These are phyloP conservation scores for Aquilaria agallochum DNA, from an alignment of 441 rosid species.

Conservation along the genomic window DNA sequence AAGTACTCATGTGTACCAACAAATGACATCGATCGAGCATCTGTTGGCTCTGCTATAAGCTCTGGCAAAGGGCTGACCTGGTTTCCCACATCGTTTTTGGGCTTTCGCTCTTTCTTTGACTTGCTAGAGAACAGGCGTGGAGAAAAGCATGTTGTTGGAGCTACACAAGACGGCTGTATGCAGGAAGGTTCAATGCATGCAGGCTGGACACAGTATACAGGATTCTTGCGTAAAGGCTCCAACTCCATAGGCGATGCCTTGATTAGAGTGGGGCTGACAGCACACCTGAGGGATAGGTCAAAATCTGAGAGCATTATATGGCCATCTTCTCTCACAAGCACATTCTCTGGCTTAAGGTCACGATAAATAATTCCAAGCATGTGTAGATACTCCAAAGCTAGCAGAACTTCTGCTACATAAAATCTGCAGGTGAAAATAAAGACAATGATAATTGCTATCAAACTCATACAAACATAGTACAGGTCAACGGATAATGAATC, in stretches of 20 bases:
- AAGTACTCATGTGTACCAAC: constrained; percentile 94
- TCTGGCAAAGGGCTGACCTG: constrained; percentile 85
- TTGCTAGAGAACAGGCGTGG: constrained; percentile 82
- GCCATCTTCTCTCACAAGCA: constrained; percentile 89
- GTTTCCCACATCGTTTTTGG: constrained; percentile 64
- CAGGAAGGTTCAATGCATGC: constrained; percentile 72
- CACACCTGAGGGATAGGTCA: constrained; percentile 85
- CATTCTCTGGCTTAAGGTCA: constrained; percentile 92
- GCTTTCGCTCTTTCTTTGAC: constrained; percentile 71
- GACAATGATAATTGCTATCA: constrained; percentile 9
- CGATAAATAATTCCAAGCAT: constrained; percentile 92
- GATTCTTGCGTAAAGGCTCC: constrained; percentile 64
- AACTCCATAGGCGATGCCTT: constrained; percentile 59
- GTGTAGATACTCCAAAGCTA: constrained; percentile 85
- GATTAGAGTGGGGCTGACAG: constrained; percentile 84
- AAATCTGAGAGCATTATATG: constrained; percentile 96
- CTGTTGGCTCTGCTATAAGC: constrained; percentile 88
- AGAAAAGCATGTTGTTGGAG: constrained; percentile 78
- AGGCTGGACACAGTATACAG: constrained; percentile 78
- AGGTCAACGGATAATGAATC: too few relatives aligned
- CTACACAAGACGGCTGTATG: constrained; percentile 86
- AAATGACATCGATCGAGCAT: constrained; percentile 95
- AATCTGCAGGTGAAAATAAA: constrained; percentile 46
- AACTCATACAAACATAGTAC: constrained; percentile 1
- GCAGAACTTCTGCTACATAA: constrained; percentile 82